Evolutionary conservation across 2,329 filamentous ascomycete species (phyloP).

Genomic region (Sclerotinia borealis): DNA sequence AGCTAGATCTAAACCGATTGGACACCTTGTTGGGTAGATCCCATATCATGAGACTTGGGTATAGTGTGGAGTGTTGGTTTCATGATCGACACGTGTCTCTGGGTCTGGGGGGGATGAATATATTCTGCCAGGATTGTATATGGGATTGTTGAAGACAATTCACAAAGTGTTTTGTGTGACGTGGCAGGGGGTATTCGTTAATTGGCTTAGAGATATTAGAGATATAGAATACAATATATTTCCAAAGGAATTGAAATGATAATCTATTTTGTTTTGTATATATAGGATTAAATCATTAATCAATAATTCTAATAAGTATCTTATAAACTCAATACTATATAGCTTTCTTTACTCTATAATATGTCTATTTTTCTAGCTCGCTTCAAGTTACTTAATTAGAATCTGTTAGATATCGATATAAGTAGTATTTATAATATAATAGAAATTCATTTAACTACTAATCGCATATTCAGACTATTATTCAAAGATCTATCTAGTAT

Average conservation of each 20-base stretch:
- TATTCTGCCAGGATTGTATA: neutral
- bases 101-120: neutral
- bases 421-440: no score
- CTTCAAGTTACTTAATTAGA: no score
- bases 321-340: no score
- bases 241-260: neutral
- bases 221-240: neutral
- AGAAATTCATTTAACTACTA: no score
- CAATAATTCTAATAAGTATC: no score
- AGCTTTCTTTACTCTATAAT: no score
- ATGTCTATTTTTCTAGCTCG: no score
- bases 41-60: neutral
- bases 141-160: neutral
- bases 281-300: no score
- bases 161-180: neutral
- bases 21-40: neutral
- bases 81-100: slow-evolving; percentile 1
- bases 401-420: no score
- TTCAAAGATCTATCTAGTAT: no score
- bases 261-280: neutral
- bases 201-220: neutral
- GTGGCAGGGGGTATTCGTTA: neutral
- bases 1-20: neutral
- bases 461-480: no score
- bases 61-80: neutral